Evolutionary conservation across 176 grass and related monocot species (phyloP), one percentile per base, ranked within the genome.

Genomic region (Luzula sylvatica): DNA sequence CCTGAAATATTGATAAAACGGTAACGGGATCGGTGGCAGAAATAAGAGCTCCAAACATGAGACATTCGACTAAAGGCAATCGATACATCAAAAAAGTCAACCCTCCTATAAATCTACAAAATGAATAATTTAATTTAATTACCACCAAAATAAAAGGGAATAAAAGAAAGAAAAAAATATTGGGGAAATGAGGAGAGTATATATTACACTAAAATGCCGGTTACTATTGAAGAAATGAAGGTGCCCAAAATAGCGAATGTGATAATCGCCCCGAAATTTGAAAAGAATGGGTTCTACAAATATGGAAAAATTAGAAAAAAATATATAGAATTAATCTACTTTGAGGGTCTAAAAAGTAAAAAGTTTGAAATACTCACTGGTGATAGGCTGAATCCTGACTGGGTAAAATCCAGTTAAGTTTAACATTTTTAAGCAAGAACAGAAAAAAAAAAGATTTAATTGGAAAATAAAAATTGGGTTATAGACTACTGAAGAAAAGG

Each of bases 1-100:
- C 92, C 92, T 98, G 92, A 61, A 98, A 98, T 90, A 90, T 90
- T 14, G 92, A 98, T 56, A 90, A 22, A 12, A 98, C 92, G 11
- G 85, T 98, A 11, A 90, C 85, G 77, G 92, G 85, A 86, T 98
- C 92, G 44, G 92, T 98, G 65, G 92, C 85, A 53, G 92, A 98
- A 21, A 98, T 81, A 42, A 98, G 92, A 61, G 92, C 81, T 35
- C 85, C 92, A 77, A 98, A 90, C 92, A 98, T 98, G 62, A 98
- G 77, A 75, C 78, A 98, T 43, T 98, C 92, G 5, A 90, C 71
- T 38, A 98, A 52, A 61, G 92, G 92, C 46, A 98, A 53, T 74
- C 29, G 82, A 70, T 86, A 98, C 19, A 87, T 55, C 39, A 98
- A 46, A 58, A 80, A 87, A 20, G 80, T 53, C 52, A 98, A 86